A percentile compares a stretch with the other conserved stretches of the same genome.
Evolutionary conservation across 2,329 filamentous ascomycete species (phyloP).

Genomic region (Aspergillus sp.): DNA sequence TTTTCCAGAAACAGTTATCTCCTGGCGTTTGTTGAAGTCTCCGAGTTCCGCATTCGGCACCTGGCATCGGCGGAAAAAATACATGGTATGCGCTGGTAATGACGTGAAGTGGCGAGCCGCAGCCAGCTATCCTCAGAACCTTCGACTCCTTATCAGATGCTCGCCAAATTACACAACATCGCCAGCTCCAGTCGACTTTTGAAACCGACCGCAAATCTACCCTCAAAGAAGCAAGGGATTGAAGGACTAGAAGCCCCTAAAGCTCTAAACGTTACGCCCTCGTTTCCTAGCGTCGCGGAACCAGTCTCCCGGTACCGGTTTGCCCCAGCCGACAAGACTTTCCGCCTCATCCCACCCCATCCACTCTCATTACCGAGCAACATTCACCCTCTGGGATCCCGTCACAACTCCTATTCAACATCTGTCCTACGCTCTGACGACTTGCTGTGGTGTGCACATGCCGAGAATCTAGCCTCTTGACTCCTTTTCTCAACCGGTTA

Average conservation of each 20-base stretch:
- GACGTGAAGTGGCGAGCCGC: slow-evolving; percentile 19
- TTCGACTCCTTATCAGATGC: slow-evolving; percentile 21
- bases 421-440: slow-evolving; percentile 5
- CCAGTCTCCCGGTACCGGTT: slow-evolving; percentile 28
- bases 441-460: slow-evolving; percentile 5
- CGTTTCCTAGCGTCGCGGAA: slow-evolving; percentile 26
- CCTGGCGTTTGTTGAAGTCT: background rate
- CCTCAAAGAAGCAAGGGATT: background rate
- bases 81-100: slow-evolving; percentile 21
- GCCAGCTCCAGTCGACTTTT: background rate
- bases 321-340: slow-evolving; percentile 26
- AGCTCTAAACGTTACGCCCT: slow-evolving; percentile 18
- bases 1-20: background rate
- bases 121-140: background rate
- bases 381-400: slow-evolving; percentile 15
- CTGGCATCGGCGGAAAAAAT: slow-evolving; percentile 17
- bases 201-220: background rate
- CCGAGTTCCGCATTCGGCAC: background rate
- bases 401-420: slow-evolving; percentile 6
- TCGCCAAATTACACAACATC: slow-evolving; percentile 2
- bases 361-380: background rate
- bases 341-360: slow-evolving; percentile 25
- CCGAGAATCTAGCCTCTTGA: background rate
- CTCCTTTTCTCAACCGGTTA: slow-evolving; percentile 2
- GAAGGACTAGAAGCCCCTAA: slow-evolving; percentile 8